Percentiles rank a stretch among this genome's conserved stretches.
Conservation (phyloP, 2,329 filamentous ascomycete genomes). For the Aspergillus jensenii region DNA sequence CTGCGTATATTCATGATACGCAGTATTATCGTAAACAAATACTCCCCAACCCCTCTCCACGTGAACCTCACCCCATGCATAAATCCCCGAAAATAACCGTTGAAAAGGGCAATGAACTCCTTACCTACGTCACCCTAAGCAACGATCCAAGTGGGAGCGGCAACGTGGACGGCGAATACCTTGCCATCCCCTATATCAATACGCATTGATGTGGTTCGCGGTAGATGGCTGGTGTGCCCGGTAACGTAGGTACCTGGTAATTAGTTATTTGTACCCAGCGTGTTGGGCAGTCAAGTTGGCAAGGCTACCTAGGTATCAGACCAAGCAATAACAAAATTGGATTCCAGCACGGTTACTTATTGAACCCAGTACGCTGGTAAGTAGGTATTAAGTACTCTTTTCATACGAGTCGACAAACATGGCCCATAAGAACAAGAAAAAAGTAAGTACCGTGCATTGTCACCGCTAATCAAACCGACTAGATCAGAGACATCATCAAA, state of each 20-base stretch:
- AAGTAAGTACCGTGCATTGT: slow-evolving; percentile 1
- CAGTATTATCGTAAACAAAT: not conserved
- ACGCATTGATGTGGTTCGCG: not conserved
- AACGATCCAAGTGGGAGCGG: not conserved
- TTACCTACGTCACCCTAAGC: slow-evolving; percentile 2
- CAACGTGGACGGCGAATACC: not conserved
- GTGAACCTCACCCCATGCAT: not conserved
- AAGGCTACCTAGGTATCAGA: not conserved
- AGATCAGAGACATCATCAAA: slow-evolving; percentile 20
- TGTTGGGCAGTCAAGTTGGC: not conserved
- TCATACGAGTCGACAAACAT: not conserved
- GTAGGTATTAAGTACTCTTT: no score
- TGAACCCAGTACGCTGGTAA: not conserved
- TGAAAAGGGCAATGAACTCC: not conserved
- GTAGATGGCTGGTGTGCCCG: not conserved
- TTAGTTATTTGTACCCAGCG: not conserved
- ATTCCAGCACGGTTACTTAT: not conserved
- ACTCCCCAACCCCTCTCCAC: not conserved
- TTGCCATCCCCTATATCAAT: not conserved
- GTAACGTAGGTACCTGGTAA: not conserved
- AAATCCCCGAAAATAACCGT: not conserved
- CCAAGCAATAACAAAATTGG: not conserved
- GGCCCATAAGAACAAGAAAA: not conserved
- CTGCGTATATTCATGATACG: no score
- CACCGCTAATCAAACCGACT: not conserved